phyloP scores from a whole-genome alignment of 2,329 filamentous ascomycete genomes.

The Colletotrichum sp. region DNA sequence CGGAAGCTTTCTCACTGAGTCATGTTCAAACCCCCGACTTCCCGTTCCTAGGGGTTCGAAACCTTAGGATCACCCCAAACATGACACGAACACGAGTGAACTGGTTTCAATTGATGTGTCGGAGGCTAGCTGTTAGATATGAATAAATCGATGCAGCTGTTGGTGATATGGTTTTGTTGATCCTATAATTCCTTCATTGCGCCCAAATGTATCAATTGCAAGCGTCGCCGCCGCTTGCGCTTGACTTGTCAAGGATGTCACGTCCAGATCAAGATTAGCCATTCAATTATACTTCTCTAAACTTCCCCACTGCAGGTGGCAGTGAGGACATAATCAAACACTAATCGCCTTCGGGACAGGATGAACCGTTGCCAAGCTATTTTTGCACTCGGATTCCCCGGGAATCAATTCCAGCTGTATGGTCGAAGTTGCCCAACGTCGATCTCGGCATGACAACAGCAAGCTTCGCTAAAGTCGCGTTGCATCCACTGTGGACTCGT shows the following conservation, averaged over 20 bases:
- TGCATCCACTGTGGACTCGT: not conserved
- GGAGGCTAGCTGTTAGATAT: not conserved
- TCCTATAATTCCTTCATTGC: not conserved
- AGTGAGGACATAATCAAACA: not conserved
- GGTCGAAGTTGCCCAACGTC: not conserved
- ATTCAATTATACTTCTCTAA: not conserved
- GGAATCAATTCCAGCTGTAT: not conserved
- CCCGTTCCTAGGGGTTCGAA: not conserved
- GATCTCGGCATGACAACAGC: not conserved
- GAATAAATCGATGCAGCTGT: not conserved
- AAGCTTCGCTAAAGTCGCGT: not conserved
- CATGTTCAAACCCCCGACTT: not conserved
- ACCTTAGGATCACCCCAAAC: not conserved
- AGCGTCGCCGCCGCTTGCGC: not conserved
- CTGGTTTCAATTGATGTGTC: not conserved
- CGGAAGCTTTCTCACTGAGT: not conserved
- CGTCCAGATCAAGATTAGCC: not conserved
- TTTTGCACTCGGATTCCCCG: slow-evolving; percentile 1
- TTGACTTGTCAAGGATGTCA: not conserved
- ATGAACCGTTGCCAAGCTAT: not conserved
- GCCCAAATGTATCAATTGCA: not conserved
- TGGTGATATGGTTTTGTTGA: not conserved
- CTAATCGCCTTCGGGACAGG: not conserved
- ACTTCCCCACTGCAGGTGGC: not conserved
- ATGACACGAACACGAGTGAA: not conserved